A percentile compares a stretch with the other conserved stretches of the same genome.
Evolutionary conservation across 495 filamentous ascomycete genomes (phyloP).

Genomic region (Letharia columbiana): DNA sequence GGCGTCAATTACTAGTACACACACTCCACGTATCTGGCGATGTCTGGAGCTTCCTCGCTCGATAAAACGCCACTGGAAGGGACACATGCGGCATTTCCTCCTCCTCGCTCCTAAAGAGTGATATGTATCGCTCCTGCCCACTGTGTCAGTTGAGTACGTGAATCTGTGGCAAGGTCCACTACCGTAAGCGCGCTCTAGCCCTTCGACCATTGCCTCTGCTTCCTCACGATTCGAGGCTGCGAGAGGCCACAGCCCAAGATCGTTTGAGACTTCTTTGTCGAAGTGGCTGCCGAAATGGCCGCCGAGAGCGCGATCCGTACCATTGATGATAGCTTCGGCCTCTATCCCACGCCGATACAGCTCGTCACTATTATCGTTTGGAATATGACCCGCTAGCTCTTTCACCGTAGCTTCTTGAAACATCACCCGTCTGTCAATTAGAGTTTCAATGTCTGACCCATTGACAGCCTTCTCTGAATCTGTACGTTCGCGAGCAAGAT

Average conservation of each 20-base stretch:
- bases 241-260: background rate
- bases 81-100: background rate
- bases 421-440: background rate
- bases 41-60: background rate
- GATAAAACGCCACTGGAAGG: background rate
- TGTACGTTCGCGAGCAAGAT: background rate
- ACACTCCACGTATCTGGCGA: background rate
- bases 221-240: background rate
- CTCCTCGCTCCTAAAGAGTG: background rate
- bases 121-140: background rate
- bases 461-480: constrained; percentile 5
- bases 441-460: background rate
- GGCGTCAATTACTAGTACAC: background rate
- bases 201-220: constrained; percentile 1
- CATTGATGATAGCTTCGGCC: background rate
- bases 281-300: background rate
- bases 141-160: background rate
- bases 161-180: background rate
- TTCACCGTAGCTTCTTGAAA: background rate
- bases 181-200: background rate
- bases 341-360: background rate
- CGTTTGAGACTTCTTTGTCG: background rate
- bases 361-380: background rate
- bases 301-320: background rate
- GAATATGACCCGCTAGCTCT: background rate